A percentile compares a stretch with the other conserved stretches of the same genome.
These are phyloP conservation scores for Skeletonema potamos DNA, from an alignment of 108 stramenopile genomes.

Conservation along the genomic window DNA sequence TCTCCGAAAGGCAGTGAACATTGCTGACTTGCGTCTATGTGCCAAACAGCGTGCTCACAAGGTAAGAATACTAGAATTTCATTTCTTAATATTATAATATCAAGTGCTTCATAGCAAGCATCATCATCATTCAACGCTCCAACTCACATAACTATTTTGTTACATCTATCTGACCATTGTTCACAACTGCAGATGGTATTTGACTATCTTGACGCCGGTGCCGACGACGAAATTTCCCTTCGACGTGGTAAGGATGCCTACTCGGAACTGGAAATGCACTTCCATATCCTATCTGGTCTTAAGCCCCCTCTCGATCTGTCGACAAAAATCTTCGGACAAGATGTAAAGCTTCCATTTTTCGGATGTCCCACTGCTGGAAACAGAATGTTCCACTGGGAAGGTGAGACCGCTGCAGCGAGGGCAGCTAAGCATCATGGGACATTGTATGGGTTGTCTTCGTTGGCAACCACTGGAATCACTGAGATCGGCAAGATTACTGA, in stretches of 20 bases:
- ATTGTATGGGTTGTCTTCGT: slow-evolving; percentile 81
- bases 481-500: slow-evolving; percentile 75
- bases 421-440: slow-evolving; percentile 86
- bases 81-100: neutral
- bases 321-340: slow-evolving; percentile 83
- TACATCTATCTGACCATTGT: neutral
- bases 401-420: slow-evolving; percentile 88
- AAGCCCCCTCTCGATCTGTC: slow-evolving; percentile 86
- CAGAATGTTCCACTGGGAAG: slow-evolving; percentile 94
- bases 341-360: slow-evolving; percentile 87
- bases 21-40: slow-evolving; percentile 86
- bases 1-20: slow-evolving; percentile 84
- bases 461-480: slow-evolving; percentile 86
- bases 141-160: neutral
- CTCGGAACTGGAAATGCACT: slow-evolving; percentile 90
- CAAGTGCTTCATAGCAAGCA: neutral
- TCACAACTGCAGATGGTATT: slow-evolving; percentile 80
- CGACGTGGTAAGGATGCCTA: slow-evolving; percentile 91
- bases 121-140: neutral
- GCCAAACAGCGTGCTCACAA: slow-evolving; percentile 90
- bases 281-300: slow-evolving; percentile 85
- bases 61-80: slow-evolving; percentile 48
- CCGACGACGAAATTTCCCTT: slow-evolving; percentile 89
- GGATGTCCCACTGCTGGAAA: slow-evolving; percentile 92
- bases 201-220: slow-evolving; percentile 91